Evolutionary conservation across 495 filamentous ascomycete genomes (phyloP), one percentile per base, ranked within the genome.

Genomic region (Podospora appendiculata): DNA sequence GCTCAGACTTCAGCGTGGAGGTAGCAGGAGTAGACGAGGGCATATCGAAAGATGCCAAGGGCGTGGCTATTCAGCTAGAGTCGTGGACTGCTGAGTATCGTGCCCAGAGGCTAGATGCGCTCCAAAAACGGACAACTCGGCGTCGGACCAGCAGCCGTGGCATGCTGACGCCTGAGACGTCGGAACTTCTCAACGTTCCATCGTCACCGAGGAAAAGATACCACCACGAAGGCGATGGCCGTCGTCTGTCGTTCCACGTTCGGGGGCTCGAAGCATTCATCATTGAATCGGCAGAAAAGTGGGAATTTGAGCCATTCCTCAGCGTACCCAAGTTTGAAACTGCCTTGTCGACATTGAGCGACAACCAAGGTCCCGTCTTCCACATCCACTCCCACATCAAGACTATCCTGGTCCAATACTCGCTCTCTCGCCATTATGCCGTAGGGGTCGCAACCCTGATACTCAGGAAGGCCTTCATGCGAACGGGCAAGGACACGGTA

Each of bases 351-450:
- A 95, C 94, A 1, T 75, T 84, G 17, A 92, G 86, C 55, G 93
- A 96, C 62, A 77, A 80, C 33, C 83, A 94, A 58, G 93, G 91
- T 5, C 87, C 89, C 0, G 73, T 96, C 11, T 83, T 96, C 60
- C 89, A 96, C 60, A 73, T 97, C 46, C 88, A 90, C 60, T 87
- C 90, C 1, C 76, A 87, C 41, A 74, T 91, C 32, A 87, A 84
- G 61, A 87, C 85, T 8, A 61, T 99, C 2, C 82, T 86, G 52
- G 56, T 95, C 4, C 86, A 95, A 34, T 97, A 96, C 61, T 97
- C 94, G 4, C 77, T 99, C 1, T 96, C 94, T 64, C 84, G 92
- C 6, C 92, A 95, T 61, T 97, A 96, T 61, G 84, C 90, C n/a
- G 74, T 92, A 32, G 87, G 86, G 10, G 79, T 97, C 45, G 94